phyloP scores from a whole-genome alignment of 129 eudicot genomes.

The Apium graveolens region DNA sequence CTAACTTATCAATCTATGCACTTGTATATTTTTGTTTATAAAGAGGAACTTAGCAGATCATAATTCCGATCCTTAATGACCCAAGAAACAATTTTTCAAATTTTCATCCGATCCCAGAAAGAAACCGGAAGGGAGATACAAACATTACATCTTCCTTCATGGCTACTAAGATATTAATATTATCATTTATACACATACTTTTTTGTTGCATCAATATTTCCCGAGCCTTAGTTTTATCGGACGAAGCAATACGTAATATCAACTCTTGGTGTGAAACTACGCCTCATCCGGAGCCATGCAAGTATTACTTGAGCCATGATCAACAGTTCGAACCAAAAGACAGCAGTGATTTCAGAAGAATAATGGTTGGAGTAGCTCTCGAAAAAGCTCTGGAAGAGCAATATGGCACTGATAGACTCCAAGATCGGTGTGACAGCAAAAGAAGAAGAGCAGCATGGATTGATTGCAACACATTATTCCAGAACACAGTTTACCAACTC shows the following conservation, averaged over 20 bases:
- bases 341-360: slow-evolving; percentile 38
- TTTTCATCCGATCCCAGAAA: not conserved
- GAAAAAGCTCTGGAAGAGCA: slow-evolving; percentile 45
- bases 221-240: slow-evolving; percentile 12
- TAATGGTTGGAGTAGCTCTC: slow-evolving; percentile 39
- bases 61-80: slow-evolving; percentile 9
- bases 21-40: slow-evolving; percentile 15
- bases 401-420: slow-evolving; percentile 22
- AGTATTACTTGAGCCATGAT: slow-evolving; percentile 33
- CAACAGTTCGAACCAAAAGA: slow-evolving; percentile 22
- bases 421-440: slow-evolving; percentile 31
- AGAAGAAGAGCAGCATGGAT: slow-evolving; percentile 36
- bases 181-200: not conserved
- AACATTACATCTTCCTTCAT: slow-evolving; percentile 7
- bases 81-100: not conserved
- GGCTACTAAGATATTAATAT: slow-evolving; percentile 15
- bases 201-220: not conserved
- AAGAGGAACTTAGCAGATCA: not conserved
- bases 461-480: slow-evolving; percentile 56
- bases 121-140: not conserved
- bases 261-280: slow-evolving; percentile 60
- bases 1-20: slow-evolving; percentile 3
- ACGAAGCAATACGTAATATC: slow-evolving; percentile 20
- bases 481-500: slow-evolving; percentile 43
- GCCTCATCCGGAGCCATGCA: slow-evolving; percentile 75